Conservation (phyloP, 169 alveolate genomes). For the Plasmodium falciparum region DNA sequence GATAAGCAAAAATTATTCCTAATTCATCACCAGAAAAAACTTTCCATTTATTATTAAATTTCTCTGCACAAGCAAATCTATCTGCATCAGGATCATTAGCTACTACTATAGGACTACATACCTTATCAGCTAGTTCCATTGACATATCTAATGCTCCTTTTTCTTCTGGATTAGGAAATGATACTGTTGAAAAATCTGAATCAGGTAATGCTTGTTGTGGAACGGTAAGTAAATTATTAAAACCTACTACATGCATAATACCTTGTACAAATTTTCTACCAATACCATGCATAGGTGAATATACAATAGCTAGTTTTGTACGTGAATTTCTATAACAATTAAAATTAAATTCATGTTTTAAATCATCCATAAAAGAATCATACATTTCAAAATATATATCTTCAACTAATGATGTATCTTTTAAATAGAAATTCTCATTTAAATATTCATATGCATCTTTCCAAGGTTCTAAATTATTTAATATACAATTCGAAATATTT, state of each 20-base stretch:
- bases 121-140: slow-evolving; percentile 80
- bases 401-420: slow-evolving; percentile 78
- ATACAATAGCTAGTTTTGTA: slow-evolving; percentile 81
- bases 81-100: slow-evolving; percentile 93
- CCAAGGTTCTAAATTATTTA: slow-evolving; percentile 81
- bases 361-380: slow-evolving; percentile 77
- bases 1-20: slow-evolving; percentile 82
- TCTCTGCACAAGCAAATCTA: slow-evolving; percentile 88
- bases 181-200: slow-evolving; percentile 89
- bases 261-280: slow-evolving; percentile 82
- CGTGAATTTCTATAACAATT: slow-evolving; percentile 74
- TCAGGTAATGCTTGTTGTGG: slow-evolving; percentile 85
- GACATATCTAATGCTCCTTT: slow-evolving; percentile 85
- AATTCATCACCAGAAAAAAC: slow-evolving; percentile 83
- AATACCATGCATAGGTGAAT: slow-evolving; percentile 93
- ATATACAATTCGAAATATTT: slow-evolving; percentile 79
- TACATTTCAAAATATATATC: slow-evolving; percentile 80
- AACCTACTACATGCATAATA: slow-evolving; percentile 83
- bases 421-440: slow-evolving; percentile 75
- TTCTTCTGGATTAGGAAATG: slow-evolving; percentile 89
- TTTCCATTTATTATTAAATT: slow-evolving; percentile 81
- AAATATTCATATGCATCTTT: slow-evolving; percentile 73
- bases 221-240: slow-evolving; percentile 75
- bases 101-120: slow-evolving; percentile 80
- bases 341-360: slow-evolving; percentile 78